Evolutionary conservation across 2,329 filamentous ascomycete species (phyloP).

Genomic region (Geosmithia flava): DNA sequence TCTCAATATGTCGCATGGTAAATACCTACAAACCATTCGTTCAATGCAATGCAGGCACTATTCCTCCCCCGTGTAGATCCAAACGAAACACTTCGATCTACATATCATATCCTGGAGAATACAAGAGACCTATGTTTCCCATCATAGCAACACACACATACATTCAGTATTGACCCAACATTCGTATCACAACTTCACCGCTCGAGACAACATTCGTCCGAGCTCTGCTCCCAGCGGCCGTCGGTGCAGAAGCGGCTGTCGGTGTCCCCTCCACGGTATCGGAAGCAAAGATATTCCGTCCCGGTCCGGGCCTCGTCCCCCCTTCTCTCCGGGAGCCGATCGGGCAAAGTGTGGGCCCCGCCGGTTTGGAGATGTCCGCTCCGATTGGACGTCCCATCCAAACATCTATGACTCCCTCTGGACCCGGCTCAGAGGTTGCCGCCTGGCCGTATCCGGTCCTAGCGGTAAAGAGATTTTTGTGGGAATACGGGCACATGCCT

Average conservation of each 20-base stretch:
- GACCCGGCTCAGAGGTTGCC: not conserved
- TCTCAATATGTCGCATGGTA: too few species aligned
- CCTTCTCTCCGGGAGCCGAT: not conserved
- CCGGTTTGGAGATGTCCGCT: not conserved
- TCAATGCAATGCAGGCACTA: too few species aligned
- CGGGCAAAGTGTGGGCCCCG: not conserved
- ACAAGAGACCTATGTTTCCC: too few species aligned
- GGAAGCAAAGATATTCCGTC: not conserved
- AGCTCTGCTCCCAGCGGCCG: not conserved
- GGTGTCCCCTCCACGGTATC: not conserved
- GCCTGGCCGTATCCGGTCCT: not conserved
- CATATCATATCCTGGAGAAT: too few species aligned
- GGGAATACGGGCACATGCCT: not conserved
- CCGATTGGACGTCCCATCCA: not conserved
- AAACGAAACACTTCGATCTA: too few species aligned
- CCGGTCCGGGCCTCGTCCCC: not conserved
- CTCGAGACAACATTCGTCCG: not conserved
- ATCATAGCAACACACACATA: too few species aligned
- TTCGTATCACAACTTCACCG: not conserved
- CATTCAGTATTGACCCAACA: too few species aligned
- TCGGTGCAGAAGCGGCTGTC: not conserved
- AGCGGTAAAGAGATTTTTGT: not conserved
- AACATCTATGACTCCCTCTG: not conserved
- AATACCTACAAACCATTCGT: too few species aligned
- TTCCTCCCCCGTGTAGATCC: too few species aligned